Conservation (phyloP, 805 yeast genomes). For the Lipomyces orientalis region DNA sequence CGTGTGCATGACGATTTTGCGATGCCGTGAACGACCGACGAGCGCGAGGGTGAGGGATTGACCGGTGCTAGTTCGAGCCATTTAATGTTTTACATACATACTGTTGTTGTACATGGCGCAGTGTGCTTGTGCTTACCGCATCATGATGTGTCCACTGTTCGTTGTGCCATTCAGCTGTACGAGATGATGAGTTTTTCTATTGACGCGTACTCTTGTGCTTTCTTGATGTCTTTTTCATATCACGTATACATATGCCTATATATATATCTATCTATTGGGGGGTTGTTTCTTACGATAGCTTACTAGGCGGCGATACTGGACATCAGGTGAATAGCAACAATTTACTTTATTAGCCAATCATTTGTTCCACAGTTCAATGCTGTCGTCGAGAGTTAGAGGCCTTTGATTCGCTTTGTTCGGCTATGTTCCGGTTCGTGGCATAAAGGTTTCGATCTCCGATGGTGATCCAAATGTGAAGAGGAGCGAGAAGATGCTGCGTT, state of each 20-base stretch:
- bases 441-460: slow-evolving; percentile 9
- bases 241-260: too few species aligned
- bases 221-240: slow-evolving; percentile 1
- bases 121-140: slow-evolving; percentile 7
- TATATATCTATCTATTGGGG: slow-evolving; percentile 7
- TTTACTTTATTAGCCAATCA: slow-evolving; percentile 8
- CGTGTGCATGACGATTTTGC: slow-evolving; percentile 1
- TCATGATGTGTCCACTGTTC: background rate
- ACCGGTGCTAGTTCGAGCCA: background rate
- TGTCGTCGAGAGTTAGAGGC: slow-evolving; percentile 3
- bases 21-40: background rate
- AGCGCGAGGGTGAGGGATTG: background rate
- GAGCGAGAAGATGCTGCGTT: background rate
- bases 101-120: slow-evolving; percentile 8
- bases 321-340: slow-evolving; percentile 38
- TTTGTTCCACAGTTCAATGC: slow-evolving; percentile 4
- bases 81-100: background rate
- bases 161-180: background rate
- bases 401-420: background rate
- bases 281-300: slow-evolving; percentile 27
- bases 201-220: slow-evolving; percentile 9
- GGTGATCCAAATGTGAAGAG: slow-evolving; percentile 7
- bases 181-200: slow-evolving; percentile 4
- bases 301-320: slow-evolving; percentile 39
- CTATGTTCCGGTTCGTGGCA: background rate